Evolutionary conservation across 2,329 filamentous ascomycete genomes (phyloP).

Genomic region (Alternaria brassicae): DNA sequence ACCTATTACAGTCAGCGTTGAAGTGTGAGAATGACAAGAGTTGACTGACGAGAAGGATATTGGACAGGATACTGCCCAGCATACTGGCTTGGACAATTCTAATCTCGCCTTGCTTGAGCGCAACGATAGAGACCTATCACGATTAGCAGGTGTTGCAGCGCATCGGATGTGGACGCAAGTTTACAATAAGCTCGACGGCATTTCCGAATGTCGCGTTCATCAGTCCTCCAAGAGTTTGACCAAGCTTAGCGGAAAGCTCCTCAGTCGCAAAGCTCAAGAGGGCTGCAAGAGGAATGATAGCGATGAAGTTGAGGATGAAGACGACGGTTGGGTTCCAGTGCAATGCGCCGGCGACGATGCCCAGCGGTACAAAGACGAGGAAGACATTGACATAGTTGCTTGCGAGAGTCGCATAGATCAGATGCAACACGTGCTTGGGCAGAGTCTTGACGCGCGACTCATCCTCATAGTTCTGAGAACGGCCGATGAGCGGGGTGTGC

Average conservation of each 20-base stretch:
- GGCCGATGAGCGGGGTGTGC: conserved; percentile 41
- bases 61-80: conserved; percentile 94
- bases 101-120: conserved; percentile 83
- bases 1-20: conserved; percentile 61
- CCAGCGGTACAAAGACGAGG: conserved; percentile 76
- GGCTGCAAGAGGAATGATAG: conserved; percentile 77
- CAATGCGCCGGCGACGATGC: conserved; percentile 70
- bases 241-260: conserved; percentile 74
- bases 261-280: conserved; percentile 80
- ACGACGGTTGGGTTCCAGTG: conserved; percentile 71
- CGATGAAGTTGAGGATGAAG: conserved; percentile 81
- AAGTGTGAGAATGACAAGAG: conserved; percentile 25
- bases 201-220: conserved; percentile 82
- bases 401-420: conserved; percentile 53
- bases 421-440: conserved; percentile 43
- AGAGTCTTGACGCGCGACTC: conserved; percentile 39
- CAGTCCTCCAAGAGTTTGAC: conserved; percentile 75
- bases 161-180: conserved; percentile 8
- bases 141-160: conserved; percentile 9
- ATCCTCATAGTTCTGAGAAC: conserved; percentile 24
- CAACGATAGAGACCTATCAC: conserved; percentile 84
- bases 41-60: conserved; percentile 74
- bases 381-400: conserved; percentile 71
- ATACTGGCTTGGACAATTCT: conserved; percentile 97
- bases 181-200: conserved; percentile 78